phyloP scores from a whole-genome alignment of 2,329 filamentous ascomycete species.

The Xylaria sp. region DNA sequence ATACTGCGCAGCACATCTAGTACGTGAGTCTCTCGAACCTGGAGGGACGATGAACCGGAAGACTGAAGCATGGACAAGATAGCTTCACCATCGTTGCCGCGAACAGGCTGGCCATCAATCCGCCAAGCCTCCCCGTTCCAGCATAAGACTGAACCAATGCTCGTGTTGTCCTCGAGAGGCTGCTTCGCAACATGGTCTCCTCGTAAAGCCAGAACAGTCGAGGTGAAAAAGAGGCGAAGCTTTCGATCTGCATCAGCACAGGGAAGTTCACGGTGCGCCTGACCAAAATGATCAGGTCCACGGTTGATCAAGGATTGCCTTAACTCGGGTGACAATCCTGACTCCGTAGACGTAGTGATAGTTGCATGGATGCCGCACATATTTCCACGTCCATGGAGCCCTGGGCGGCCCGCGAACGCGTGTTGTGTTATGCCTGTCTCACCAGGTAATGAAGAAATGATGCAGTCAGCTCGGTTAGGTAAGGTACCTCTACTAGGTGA shows the following conservation, averaged over 20 bases:
- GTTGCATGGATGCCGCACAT: conserved; percentile 72
- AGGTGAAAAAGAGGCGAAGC: conserved; percentile 67
- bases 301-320: conserved; percentile 61
- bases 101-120: conserved; percentile 66
- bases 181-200: conserved; percentile 77
- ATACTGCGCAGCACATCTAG: conserved; percentile 68
- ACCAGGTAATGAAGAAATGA: neutral
- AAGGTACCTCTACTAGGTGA: too few relatives aligned
- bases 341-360: conserved; percentile 54
- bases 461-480: neutral
- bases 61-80: conserved; percentile 65
- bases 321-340: conserved; percentile 52
- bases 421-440: neutral
- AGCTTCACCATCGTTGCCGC: conserved; percentile 80
- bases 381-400: conserved; percentile 18
- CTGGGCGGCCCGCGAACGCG: conserved; percentile 2
- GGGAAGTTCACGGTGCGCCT: conserved; percentile 48
- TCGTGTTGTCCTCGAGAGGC: conserved; percentile 69
- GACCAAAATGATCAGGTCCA: conserved; percentile 68
- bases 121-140: conserved; percentile 99
- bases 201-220: conserved; percentile 90
- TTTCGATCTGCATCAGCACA: conserved; percentile 42
- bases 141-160: conserved; percentile 76
- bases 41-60: conserved; percentile 40
- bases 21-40: conserved; percentile 51